These are phyloP conservation scores for Lachnellula subtilissima DNA, from an alignment of 2,329 filamentous ascomycete species.

Conservation along the genomic window DNA sequence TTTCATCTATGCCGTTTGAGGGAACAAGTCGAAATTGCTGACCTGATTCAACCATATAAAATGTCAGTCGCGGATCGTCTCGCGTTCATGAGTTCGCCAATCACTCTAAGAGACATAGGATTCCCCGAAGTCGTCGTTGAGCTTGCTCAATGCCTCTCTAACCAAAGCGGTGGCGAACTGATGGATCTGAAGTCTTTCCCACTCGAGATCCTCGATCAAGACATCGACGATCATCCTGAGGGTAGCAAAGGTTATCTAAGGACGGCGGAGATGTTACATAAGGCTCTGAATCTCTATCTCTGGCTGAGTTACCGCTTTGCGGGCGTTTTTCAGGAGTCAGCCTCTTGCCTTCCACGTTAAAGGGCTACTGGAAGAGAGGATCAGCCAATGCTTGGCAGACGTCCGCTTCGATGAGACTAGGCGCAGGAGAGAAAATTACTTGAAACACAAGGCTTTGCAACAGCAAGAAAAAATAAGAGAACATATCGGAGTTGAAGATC, in stretches of 20 bases:
- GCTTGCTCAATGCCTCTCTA: slow-evolving; percentile 65
- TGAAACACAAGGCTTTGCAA: background rate
- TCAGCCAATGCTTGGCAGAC: slow-evolving; percentile 37
- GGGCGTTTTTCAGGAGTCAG: slow-evolving; percentile 70
- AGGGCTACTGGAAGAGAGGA: slow-evolving; percentile 67
- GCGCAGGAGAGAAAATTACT: background rate
- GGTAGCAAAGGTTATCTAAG: slow-evolving; percentile 49
- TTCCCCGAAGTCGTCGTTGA: slow-evolving; percentile 51
- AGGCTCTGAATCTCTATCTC: slow-evolving; percentile 76
- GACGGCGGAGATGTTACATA: slow-evolving; percentile 73
- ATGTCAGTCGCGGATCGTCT: slow-evolving; percentile 72
- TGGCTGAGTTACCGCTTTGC: slow-evolving; percentile 91
- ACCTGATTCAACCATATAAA: slow-evolving; percentile 66
- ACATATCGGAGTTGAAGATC: background rate
- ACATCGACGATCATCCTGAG: slow-evolving; percentile 33
- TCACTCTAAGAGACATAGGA: slow-evolving; percentile 47
- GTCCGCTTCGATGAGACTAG: background rate
- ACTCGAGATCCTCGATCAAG: slow-evolving; percentile 67
- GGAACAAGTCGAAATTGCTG: slow-evolving; percentile 60
- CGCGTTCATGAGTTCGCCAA: slow-evolving; percentile 68
- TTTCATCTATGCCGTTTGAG: slow-evolving; percentile 67
- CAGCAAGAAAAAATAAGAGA: background rate
- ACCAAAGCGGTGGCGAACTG: slow-evolving; percentile 69
- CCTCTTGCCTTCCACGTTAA: slow-evolving; percentile 76
- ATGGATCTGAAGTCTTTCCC: slow-evolving; percentile 67